Conservation (phyloP, 2,329 filamentous ascomycete genomes). For the Stagonosporopsis tanaceti region DNA sequence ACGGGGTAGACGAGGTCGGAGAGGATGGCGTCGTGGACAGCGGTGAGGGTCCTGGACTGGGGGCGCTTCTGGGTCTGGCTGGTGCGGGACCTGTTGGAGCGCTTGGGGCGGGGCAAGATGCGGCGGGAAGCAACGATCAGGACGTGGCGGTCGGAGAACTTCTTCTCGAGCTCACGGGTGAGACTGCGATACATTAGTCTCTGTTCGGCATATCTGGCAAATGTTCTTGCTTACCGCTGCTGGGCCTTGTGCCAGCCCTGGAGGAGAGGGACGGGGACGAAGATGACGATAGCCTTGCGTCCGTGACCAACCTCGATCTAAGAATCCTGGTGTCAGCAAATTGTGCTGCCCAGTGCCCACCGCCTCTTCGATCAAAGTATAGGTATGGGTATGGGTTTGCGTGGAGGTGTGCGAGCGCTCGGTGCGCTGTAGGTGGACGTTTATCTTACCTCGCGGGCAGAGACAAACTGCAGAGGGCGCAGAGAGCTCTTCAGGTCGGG, state of each 20-base stretch:
- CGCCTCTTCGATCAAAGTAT: conserved; percentile 58
- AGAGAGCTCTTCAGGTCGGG: conserved; percentile 96
- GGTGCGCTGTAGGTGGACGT: conserved; percentile 44
- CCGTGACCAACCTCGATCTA: conserved; percentile 99
- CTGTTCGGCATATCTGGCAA: not conserved
- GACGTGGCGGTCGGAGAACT: conserved; percentile 99
- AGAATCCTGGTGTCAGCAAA: conserved; percentile 64
- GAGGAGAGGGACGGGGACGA: conserved; percentile 99
- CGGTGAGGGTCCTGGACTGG: conserved; percentile 95
- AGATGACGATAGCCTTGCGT: conserved; percentile 99
- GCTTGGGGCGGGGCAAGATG: conserved; percentile 98
- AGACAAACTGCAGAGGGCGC: conserved; percentile 97
- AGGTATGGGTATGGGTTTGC: conserved; percentile 17
- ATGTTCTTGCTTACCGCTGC: conserved; percentile 81
- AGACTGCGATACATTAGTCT: conserved; percentile 65
- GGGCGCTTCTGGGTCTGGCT: conserved; percentile 98
- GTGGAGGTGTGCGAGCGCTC: conserved; percentile 26
- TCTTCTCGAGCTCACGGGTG: conserved; percentile 99
- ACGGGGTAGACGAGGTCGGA: conserved; percentile 98
- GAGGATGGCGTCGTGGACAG: conserved; percentile 98
- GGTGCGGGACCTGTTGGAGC: conserved; percentile 94
- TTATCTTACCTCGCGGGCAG: conserved; percentile 95
- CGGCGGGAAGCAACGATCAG: conserved; percentile 98
- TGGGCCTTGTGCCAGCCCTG: conserved; percentile 99
- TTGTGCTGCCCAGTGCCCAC: conserved; percentile 63